Evolutionary conservation across 495 filamentous ascomycete species (phyloP).

Genomic region (Aspergillus saccharolyticus): DNA sequence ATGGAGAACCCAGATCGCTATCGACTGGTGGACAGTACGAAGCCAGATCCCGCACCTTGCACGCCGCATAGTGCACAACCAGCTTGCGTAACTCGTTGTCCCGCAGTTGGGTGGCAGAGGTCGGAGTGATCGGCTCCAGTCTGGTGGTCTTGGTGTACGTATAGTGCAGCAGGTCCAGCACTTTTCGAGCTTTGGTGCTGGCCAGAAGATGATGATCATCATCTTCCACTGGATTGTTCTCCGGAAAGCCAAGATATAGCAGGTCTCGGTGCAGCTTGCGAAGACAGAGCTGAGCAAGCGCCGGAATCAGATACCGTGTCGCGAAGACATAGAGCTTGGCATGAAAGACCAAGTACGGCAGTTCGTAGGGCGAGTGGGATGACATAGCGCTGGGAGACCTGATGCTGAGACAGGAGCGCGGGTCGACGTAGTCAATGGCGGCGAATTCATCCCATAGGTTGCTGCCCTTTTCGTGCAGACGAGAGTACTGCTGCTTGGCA

Average conservation of each 20-base stretch:
- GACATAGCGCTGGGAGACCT: conserved; percentile 13
- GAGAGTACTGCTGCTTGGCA: conserved; percentile 30
- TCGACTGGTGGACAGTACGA: conserved; percentile 33
- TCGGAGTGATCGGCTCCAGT: conserved; percentile 39
- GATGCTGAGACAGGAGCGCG: conserved; percentile 13
- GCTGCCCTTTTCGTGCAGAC: conserved; percentile 29
- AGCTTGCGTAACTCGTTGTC: conserved; percentile 43
- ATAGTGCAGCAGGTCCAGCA: conserved; percentile 40
- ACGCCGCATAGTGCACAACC: conserved; percentile 42
- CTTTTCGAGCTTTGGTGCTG: conserved; percentile 29
- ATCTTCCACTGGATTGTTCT: conserved; percentile 13
- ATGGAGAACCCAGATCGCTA: conserved; percentile 23
- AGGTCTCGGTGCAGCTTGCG: conserved; percentile 39
- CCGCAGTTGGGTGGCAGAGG: conserved; percentile 41
- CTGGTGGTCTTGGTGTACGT: conserved; percentile 41
- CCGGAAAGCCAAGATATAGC: conserved; percentile 27
- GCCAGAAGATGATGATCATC: conserved; percentile 19
- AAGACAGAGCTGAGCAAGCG: conserved; percentile 41
- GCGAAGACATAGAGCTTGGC: conserved; percentile 47
- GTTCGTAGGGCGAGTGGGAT: conserved; percentile 12
- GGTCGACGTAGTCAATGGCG: conserved; percentile 32
- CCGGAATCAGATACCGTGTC: conserved; percentile 40
- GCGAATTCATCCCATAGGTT: conserved; percentile 42
- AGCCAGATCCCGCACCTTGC: conserved; percentile 40
- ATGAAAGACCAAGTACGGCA: conserved; percentile 43